Percentiles rank a stretch among this genome's conserved stretches.
phyloP scores from a whole-genome alignment of 1,284 basidiomycete species.

The Lentinus polychrous region DNA sequence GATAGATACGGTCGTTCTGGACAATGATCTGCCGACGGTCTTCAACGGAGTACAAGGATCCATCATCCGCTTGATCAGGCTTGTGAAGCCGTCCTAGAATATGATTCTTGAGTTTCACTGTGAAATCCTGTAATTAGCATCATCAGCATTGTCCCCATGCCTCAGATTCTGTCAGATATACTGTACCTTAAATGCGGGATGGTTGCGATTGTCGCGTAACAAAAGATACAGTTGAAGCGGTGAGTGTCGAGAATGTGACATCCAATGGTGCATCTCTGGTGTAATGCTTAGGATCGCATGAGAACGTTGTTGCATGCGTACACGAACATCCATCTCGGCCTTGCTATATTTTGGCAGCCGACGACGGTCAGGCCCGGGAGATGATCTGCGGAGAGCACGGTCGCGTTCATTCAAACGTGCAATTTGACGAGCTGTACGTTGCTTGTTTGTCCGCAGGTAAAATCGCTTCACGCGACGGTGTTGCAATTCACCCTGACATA shows the following conservation, averaged over 20 bases:
- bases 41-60: neutral
- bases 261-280: neutral
- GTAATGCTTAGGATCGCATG: neutral
- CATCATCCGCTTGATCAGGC: neutral
- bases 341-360: neutral
- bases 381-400: neutral
- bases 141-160: too few species aligned
- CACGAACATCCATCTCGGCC: neutral
- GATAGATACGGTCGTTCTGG: constrained; percentile 14
- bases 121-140: neutral
- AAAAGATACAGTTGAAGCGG: neutral
- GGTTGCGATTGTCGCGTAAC: neutral
- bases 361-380: neutral
- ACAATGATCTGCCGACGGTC: constrained; percentile 4
- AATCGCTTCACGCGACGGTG: constrained; percentile 6
- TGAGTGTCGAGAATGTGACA: neutral
- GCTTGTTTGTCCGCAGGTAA: constrained; percentile 5
- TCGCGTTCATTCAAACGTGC: neutral
- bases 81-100: neutral
- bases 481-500: constrained; percentile 4
- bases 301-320: neutral
- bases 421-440: neutral
- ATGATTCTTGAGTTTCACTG: neutral
- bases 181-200: neutral
- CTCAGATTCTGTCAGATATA: neutral